A percentile compares a stretch with the other conserved stretches of the same genome.
phyloP scores from a whole-genome alignment of 768 basidiomycete species.

The Trametes cingulata region DNA sequence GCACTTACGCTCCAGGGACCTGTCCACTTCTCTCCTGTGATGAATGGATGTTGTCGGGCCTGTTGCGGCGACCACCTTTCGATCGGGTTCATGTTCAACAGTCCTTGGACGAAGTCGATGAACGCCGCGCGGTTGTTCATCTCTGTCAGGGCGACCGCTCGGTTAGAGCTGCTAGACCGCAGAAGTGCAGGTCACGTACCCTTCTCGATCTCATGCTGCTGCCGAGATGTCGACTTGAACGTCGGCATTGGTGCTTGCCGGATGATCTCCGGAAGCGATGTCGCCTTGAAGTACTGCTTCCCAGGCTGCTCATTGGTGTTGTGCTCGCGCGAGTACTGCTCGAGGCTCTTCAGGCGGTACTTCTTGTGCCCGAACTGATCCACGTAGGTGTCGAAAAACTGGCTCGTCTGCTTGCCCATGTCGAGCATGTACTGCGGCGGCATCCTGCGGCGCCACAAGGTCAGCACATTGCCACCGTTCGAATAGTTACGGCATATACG shows the following conservation, averaged over 20 bases:
- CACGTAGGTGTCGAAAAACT: conserved; percentile 86
- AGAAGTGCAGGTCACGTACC: conserved; percentile 46
- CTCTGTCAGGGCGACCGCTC: conserved; percentile 50
- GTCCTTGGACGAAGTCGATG: conserved; percentile 95
- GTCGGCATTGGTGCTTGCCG: conserved; percentile 92
- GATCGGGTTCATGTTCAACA: conserved; percentile 92
- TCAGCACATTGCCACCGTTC: background rate
- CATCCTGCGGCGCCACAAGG: conserved; percentile 48
- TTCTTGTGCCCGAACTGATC: conserved; percentile 81
- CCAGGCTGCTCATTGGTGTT: conserved; percentile 96
- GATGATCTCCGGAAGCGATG: conserved; percentile 91
- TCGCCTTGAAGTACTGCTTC: conserved; percentile 98
- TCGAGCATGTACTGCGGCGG: conserved; percentile 94
- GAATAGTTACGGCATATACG: conserved; percentile 31
- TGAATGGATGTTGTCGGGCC: conserved; percentile 93
- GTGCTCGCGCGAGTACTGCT: conserved; percentile 95
- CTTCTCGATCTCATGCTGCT: conserved; percentile 83
- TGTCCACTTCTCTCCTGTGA: conserved; percentile 94
- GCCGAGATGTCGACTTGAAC: conserved; percentile 67
- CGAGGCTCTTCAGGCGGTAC: conserved; percentile 85
- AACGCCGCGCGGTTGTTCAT: conserved; percentile 92
- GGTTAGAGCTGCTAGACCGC: background rate
- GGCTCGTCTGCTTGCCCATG: conserved; percentile 89
- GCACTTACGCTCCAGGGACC: conserved; percentile 73
- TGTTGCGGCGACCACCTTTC: conserved; percentile 98